Conservation (phyloP, 768 basidiomycete genomes). For the Exidia glandulosa region DNA sequence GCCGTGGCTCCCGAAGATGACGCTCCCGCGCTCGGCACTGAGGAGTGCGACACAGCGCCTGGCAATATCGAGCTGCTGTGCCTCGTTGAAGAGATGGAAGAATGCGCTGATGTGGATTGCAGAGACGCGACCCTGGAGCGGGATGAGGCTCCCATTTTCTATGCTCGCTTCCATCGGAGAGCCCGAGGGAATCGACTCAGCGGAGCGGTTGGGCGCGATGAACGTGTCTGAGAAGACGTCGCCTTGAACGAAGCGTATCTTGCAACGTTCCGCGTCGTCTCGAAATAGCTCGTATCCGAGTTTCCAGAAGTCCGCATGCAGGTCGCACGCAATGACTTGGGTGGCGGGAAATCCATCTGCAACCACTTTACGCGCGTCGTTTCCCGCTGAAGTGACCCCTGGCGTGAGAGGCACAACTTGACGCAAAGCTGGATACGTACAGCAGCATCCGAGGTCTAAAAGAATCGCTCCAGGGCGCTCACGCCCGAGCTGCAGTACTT, state of each 20-base stretch:
- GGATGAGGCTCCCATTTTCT: background rate
- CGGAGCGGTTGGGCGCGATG: background rate
- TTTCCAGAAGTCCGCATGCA: constrained; percentile 8
- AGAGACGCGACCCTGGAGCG: constrained; percentile 5
- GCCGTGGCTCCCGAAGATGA: constrained; percentile 33
- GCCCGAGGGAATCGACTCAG: constrained; percentile 2
- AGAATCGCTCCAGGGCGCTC: constrained; percentile 27
- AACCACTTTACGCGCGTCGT: constrained; percentile 7
- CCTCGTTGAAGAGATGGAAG: constrained; percentile 32
- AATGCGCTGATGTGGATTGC: constrained; percentile 12
- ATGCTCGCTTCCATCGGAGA: background rate
- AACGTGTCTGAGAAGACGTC: constrained; percentile 1
- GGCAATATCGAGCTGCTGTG: constrained; percentile 30
- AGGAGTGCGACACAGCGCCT: constrained; percentile 30
- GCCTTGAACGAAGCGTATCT: constrained; percentile 7
- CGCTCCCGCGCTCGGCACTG: constrained; percentile 31
- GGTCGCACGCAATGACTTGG: constrained; percentile 7
- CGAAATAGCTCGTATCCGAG: constrained; percentile 12
- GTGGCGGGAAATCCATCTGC: constrained; percentile 6
- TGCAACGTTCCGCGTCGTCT: constrained; percentile 1
- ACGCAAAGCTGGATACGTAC: constrained; percentile 17
- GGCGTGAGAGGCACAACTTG: constrained; percentile 13
- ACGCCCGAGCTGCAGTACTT: constrained; percentile 24
- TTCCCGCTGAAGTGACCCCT: constrained; percentile 1
- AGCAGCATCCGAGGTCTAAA: constrained; percentile 36